Conservation (phyloP, 352 stramenopile species). For the Phytophthora tubulina region DNA sequence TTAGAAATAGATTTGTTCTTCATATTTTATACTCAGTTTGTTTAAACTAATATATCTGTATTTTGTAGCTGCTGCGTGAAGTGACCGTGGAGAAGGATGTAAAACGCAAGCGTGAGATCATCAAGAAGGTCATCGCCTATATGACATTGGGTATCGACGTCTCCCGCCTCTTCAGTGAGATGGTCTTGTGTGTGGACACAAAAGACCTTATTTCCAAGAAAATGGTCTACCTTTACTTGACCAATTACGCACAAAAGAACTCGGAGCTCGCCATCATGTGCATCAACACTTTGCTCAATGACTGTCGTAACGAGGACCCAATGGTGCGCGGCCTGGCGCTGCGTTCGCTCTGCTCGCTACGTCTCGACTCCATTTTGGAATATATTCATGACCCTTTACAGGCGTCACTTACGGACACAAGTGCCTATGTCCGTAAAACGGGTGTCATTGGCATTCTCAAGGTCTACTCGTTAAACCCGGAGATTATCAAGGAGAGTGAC, state of each 20-base stretch:
- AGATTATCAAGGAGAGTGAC: conserved; percentile 93
- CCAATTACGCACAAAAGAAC: conserved; percentile 98
- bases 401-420: conserved; percentile 94
- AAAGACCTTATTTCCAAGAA: conserved; percentile 99
- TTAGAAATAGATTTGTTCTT: not conserved
- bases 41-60: conserved; percentile 5
- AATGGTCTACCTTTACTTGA: conserved; percentile 99
- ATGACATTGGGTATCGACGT: conserved; percentile 99
- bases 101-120: conserved; percentile 98
- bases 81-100: conserved; percentile 97
- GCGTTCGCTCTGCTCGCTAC: conserved; percentile 96
- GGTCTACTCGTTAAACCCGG: conserved; percentile 93
- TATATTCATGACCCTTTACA: conserved; percentile 97
- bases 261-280: conserved; percentile 99
- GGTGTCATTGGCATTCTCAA: conserved; percentile 99
- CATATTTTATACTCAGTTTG: not conserved
- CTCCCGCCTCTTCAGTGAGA: conserved; percentile 98
- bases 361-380: conserved; percentile 98
- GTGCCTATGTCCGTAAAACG: conserved; percentile 99
- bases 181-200: conserved; percentile 98
- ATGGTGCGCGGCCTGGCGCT: conserved; percentile 98
- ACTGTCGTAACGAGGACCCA: conserved; percentile 98
- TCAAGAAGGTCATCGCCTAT: conserved; percentile 99
- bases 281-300: conserved; percentile 99
- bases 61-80: conserved; percentile 92